Evolutionary conservation across 768 basidiomycete genomes (phyloP), one percentile per base, ranked within the genome.

Genomic region (Tylopilus rubrobrunneus): DNA sequence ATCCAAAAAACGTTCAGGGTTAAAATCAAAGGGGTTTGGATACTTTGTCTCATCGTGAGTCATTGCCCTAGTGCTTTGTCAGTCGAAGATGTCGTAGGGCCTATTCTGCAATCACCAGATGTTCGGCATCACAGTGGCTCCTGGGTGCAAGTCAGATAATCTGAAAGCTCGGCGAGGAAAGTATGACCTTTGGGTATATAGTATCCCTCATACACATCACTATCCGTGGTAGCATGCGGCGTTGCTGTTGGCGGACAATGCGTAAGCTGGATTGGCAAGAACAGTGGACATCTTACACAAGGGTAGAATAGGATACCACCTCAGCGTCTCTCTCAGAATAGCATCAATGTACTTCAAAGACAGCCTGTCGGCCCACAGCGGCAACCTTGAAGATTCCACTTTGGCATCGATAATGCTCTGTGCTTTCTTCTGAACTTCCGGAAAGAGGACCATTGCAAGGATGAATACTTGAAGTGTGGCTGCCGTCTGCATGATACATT

Each of bases 1-100:
- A 19, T 60, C 49, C 15, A 69, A 53, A 51, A 69, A 68, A 2
- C 71, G 69, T 29, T 67, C 64, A 6, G 73, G 73, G 25, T 57
- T 55, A 56, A 73, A 73, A n/a, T 47, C 59, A 45, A 56, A 63
- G 0, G 73, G 71, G 31, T 63, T 52, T 3, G 69, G 69, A 50
- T 73, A 75, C 17, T 56, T 52, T 17, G 52, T 51, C n/a, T 62
- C 61, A 54, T 74, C 67, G 21, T 64, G 72, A 5, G 70, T 52
- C 48, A 74, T 72, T 17, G 62, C 69, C 68, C 72, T 73, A 23
- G 25, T 33, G 19, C 21, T 8, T 5, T 25, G 11, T 54, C 36
- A 44, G 48, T 21, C 31, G 4, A 40, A 40, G 7, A 23, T 29
- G 31, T n/a, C 37, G 17, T 6, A 43, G 25, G 43, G 10, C 23